These are phyloP conservation scores for Phialophora expanda DNA, from an alignment of 2,329 filamentous ascomycete genomes.

Conservation along the genomic window DNA sequence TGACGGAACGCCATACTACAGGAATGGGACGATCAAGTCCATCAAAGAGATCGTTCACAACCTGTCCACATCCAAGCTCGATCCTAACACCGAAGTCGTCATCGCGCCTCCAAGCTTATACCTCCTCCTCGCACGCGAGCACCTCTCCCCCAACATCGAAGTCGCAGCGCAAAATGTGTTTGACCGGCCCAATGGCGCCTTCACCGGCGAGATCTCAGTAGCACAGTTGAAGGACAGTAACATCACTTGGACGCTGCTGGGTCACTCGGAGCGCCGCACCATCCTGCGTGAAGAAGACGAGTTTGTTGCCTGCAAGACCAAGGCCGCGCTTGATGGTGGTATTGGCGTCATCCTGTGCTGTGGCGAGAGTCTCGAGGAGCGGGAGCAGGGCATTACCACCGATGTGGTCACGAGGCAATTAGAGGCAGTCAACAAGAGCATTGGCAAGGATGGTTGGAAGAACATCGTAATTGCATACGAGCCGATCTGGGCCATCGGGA, in stretches of 20 bases:
- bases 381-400: conserved; percentile 38
- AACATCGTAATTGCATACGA: conserved; percentile 98
- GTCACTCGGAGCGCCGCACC: conserved; percentile 93
- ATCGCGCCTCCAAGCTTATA: conserved; percentile 90
- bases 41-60: conserved; percentile 89
- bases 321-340: conserved; percentile 85
- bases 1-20: conserved; percentile 47
- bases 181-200: conserved; percentile 95
- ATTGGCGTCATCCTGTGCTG: conserved; percentile 95
- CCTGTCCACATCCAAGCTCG: conserved; percentile 76
- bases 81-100: conserved; percentile 76
- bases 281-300: conserved; percentile 85
- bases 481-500: conserved; percentile 92
- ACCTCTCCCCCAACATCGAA: conserved; percentile 75
- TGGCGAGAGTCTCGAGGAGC: conserved; percentile 83
- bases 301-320: conserved; percentile 91
- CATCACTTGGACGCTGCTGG: conserved; percentile 88
- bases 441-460: conserved; percentile 77
- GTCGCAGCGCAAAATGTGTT: conserved; percentile 97
- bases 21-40: conserved; percentile 90
- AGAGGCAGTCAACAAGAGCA: conserved; percentile 73
- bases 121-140: conserved; percentile 82
- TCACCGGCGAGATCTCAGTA: conserved; percentile 94
- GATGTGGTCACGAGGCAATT: conserved; percentile 81
- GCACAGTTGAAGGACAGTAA: conserved; percentile 86